Evolutionary conservation across 106 monocot species (phyloP), one percentile per base, ranked within the genome.

Genomic region (Dendrobium huoshanense): DNA sequence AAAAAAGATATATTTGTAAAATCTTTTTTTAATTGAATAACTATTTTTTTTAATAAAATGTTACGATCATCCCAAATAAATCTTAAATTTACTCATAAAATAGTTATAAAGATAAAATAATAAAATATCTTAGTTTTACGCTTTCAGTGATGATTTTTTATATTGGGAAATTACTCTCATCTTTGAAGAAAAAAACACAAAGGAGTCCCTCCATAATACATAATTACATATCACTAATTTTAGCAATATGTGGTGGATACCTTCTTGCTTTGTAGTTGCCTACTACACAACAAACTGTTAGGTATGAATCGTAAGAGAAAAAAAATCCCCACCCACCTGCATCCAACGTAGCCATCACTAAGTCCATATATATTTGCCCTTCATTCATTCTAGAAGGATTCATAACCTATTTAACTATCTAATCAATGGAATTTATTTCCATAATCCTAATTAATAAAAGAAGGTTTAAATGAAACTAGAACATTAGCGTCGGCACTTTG

Each of bases 271-370:
- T 65, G 64, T 65, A 24, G 25, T 22, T 65, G 22, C 25, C 5
- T 65, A 65, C 24, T 65, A 65, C 64, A n/a, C 64, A 65, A 65
- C 64, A 65, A 65, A 25, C 27, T 65, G 25, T 65, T 65, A 22
- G 64, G n/a, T 65, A 65, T 25, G 64, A 25, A 15, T 0, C 6
- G 25, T 65, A 22, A 8, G 25, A 65, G 64, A 25, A 24, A 55
- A 31, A 65, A 65, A 25, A 65, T 65, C 64, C 1, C 64, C 15
- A 25, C 25, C 64, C 64, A 65, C 64, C 64, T 65, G 25, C 24
- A 25, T 65, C 25, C 25, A 22, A 65, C 64, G 25, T 65, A 65
- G 64, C 64, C 64, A 65, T 65, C n/a, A 65, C 24, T 11, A 22
- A 65, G 25, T 65, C 64, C 64, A 22, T 22, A 65, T 22, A 25